Evolutionary conservation across 352 stramenopile species (phyloP).

Genomic region (Phytopythium helicoides): DNA sequence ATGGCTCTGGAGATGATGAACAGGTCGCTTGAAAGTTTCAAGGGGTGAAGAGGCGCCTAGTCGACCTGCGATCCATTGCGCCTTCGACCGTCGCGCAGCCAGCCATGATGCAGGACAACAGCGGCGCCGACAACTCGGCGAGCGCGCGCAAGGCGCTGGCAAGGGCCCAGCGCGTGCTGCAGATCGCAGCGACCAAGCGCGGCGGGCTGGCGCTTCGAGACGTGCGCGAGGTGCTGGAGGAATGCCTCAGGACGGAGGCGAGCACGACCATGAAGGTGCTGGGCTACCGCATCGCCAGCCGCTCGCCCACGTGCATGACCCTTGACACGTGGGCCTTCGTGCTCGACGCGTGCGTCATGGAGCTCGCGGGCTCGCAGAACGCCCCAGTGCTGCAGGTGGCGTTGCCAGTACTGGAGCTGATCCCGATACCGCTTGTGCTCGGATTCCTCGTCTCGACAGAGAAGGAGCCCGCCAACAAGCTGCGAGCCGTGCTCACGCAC

Average conservation of each 20-base stretch:
- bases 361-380: constrained; percentile 74
- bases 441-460: constrained; percentile 63
- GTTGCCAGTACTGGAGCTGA: constrained; percentile 50
- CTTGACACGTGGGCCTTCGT: constrained; percentile 63
- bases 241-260: constrained; percentile 68
- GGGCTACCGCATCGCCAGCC: constrained; percentile 61
- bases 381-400: constrained; percentile 41
- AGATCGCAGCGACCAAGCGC: constrained; percentile 46
- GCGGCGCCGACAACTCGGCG: constrained; percentile 40
- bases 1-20: too few species aligned
- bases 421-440: constrained; percentile 59
- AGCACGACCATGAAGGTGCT: constrained; percentile 58
- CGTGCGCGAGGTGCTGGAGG: constrained; percentile 60
- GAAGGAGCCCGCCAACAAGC: constrained; percentile 77
- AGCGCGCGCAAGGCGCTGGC: constrained; percentile 45
- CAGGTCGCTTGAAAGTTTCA: too few species aligned
- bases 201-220: constrained; percentile 57
- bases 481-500: constrained; percentile 64
- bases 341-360: constrained; percentile 52
- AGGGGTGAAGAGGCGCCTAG: too few species aligned
- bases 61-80: too few species aligned
- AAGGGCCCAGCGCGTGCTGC: constrained; percentile 62
- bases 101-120: constrained; percentile 45
- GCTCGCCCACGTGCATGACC: constrained; percentile 52
- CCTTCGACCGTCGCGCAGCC: not conserved